A percentile compares a stretch with the other conserved stretches of the same genome.
Evolutionary conservation across 2,329 filamentous ascomycete species (phyloP).

Genomic region (Hymenoscyphus linearis): DNA sequence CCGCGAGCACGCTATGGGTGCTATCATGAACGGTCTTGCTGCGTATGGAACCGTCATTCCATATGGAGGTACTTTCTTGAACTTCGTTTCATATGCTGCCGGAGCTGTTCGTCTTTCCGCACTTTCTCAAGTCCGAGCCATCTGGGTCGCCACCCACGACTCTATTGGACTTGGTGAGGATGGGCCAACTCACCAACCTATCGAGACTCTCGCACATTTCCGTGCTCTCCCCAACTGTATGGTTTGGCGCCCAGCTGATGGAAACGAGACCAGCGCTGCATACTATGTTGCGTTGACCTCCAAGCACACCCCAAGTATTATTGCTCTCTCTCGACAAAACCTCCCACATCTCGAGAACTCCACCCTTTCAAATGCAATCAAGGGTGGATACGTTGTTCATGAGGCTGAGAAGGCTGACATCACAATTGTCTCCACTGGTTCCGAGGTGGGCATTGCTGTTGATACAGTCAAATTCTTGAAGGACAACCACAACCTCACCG

Average conservation of each 20-base stretch:
- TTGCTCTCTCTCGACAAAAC: slow-evolving; percentile 96
- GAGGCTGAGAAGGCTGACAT: slow-evolving; percentile 80
- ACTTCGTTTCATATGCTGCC: slow-evolving; percentile 97
- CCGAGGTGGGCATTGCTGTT: slow-evolving; percentile 89
- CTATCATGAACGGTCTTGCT: slow-evolving; percentile 89
- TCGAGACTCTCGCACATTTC: slow-evolving; percentile 97
- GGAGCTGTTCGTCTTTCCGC: slow-evolving; percentile 92
- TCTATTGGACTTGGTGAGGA: slow-evolving; percentile 99
- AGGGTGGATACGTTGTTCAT: slow-evolving; percentile 90
- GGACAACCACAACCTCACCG: slow-evolving; percentile 80
- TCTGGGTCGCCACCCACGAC: slow-evolving; percentile 98
- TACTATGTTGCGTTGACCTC: slow-evolving; percentile 94
- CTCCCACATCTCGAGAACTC: slow-evolving; percentile 95
- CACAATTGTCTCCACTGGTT: slow-evolving; percentile 91
- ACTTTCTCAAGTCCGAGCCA: slow-evolving; percentile 81
- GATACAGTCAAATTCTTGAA: slow-evolving; percentile 88
- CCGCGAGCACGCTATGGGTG: slow-evolving; percentile 87
- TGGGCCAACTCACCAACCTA: slow-evolving; percentile 97
- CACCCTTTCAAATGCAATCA: slow-evolving; percentile 79
- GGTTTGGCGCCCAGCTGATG: slow-evolving; percentile 98
- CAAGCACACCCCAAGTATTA: slow-evolving; percentile 83
- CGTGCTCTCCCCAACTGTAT: slow-evolving; percentile 98
- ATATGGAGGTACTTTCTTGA: slow-evolving; percentile 94
- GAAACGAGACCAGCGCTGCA: slow-evolving; percentile 95
- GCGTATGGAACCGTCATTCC: slow-evolving; percentile 95